Evolutionary conservation across 202 grass and related monocot species (phyloP).

Genomic region (Zoysia matrella): DNA sequence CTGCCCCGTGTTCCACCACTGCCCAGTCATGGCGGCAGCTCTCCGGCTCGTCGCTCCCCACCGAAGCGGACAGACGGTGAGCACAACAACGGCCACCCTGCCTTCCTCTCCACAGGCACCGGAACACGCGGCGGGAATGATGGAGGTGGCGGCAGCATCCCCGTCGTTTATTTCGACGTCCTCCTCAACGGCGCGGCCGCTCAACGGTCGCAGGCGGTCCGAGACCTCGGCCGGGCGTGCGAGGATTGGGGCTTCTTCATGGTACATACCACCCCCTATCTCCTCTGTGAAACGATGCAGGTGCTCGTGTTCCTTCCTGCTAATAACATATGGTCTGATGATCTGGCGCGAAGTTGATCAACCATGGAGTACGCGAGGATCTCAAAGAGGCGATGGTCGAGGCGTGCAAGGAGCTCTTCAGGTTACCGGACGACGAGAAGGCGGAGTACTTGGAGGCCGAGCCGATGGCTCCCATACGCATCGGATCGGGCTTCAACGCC

Average conservation of each 20-base stretch:
- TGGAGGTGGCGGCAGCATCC: conserved; percentile 26
- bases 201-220: conserved; percentile 43
- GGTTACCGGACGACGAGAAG: conserved; percentile 51
- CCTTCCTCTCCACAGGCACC: too few species aligned
- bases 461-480: conserved; percentile 58
- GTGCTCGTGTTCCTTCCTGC: too few species aligned
- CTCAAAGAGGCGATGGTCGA: conserved; percentile 52
- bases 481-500: conserved; percentile 64
- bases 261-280: conserved; percentile 23
- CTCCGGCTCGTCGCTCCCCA: too few species aligned
- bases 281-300: too few species aligned
- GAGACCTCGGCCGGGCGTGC: conserved; percentile 60
- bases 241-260: conserved; percentile 90
- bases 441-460: conserved; percentile 30
- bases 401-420: conserved; percentile 42
- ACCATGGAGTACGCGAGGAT: conserved; percentile 63
- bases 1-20: too few species aligned
- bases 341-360: conserved; percentile 48
- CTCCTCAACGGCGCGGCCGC: conserved; percentile 53
- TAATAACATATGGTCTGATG: too few species aligned
- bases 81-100: too few species aligned
- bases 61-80: too few species aligned
- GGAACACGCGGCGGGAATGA: too few species aligned
- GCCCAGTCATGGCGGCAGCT: too few species aligned
- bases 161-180: conserved; percentile 56